Evolutionary conservation across 495 filamentous ascomycete genomes (phyloP).

Genomic region (Aspergillus indologenus): DNA sequence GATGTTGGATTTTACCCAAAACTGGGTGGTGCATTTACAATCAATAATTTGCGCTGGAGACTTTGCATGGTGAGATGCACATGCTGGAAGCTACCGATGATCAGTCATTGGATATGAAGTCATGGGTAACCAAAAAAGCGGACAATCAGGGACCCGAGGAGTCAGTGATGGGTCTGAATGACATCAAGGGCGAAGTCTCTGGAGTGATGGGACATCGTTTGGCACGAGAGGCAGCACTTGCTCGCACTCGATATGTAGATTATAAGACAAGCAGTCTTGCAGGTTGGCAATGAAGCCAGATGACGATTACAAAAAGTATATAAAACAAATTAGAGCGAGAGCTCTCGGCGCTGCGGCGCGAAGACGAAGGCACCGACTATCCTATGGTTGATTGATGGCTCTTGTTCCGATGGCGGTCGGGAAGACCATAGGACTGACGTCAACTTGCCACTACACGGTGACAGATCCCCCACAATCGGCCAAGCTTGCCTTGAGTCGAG

Average conservation of each 20-base stretch:
- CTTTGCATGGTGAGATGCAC: not conserved
- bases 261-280: constrained; percentile 4
- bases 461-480: constrained; percentile 6
- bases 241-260: not conserved
- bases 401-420: not conserved
- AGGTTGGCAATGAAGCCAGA: not conserved
- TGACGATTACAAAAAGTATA: too few species aligned
- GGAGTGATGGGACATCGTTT: not conserved
- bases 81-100: not conserved
- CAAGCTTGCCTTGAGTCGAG: not conserved
- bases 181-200: constrained; percentile 7
- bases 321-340: too few species aligned
- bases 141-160: not conserved
- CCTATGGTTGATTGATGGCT: not conserved
- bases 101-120: not conserved
- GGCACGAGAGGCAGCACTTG: not conserved
- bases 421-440: not conserved
- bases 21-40: too few species aligned
- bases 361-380: too few species aligned
- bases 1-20: too few species aligned
- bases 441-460: constrained; percentile 2
- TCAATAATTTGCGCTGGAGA: too few species aligned
- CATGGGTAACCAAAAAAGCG: not conserved
- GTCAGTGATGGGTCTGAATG: not conserved
- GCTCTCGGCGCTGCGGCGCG: too few species aligned